These are phyloP conservation scores for Ogataea wickerhamii DNA, from an alignment of 805 yeast genomes.

Conservation along the genomic window DNA sequence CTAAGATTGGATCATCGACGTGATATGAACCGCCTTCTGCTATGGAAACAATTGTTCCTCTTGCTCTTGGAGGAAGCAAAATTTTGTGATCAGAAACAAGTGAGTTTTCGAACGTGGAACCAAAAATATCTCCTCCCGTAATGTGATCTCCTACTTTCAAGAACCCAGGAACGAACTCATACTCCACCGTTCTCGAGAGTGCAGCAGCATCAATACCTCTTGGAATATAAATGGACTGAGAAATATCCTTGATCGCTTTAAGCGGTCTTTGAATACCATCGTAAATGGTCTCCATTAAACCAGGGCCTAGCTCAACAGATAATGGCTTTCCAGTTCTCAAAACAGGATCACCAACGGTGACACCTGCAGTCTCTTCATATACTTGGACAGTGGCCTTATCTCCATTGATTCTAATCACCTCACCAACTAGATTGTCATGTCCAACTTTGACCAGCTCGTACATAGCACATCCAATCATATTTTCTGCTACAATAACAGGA, in stretches of 20 bases:
- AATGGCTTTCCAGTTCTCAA: slow-evolving; percentile 98
- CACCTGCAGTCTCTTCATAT: slow-evolving; percentile 99
- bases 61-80: slow-evolving; percentile 94
- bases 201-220: slow-evolving; percentile 98
- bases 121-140: slow-evolving; percentile 97
- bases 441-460: slow-evolving; percentile 98
- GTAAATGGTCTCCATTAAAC: slow-evolving; percentile 97
- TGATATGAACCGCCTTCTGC: slow-evolving; percentile 90
- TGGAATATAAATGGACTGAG: slow-evolving; percentile 95
- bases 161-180: slow-evolving; percentile 79
- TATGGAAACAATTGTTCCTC: slow-evolving; percentile 91
- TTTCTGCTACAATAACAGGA: slow-evolving; percentile 96
- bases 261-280: slow-evolving; percentile 99
- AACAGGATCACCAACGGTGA: slow-evolving; percentile 98
- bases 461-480: slow-evolving; percentile 99
- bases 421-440: slow-evolving; percentile 95
- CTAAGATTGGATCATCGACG: slow-evolving; percentile 84
- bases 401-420: slow-evolving; percentile 92
- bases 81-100: slow-evolving; percentile 89
- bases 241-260: slow-evolving; percentile 80
- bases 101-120: slow-evolving; percentile 91
- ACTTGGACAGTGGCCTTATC: slow-evolving; percentile 99
- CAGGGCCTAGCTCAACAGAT: slow-evolving; percentile 98
- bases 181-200: slow-evolving; percentile 73
- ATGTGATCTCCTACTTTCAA: slow-evolving; percentile 94